Percentiles rank a stretch among this genome's conserved stretches.
Conservation (phyloP, 2,329 filamentous ascomycete genomes). For the Aspergillus sclerotialis region DNA sequence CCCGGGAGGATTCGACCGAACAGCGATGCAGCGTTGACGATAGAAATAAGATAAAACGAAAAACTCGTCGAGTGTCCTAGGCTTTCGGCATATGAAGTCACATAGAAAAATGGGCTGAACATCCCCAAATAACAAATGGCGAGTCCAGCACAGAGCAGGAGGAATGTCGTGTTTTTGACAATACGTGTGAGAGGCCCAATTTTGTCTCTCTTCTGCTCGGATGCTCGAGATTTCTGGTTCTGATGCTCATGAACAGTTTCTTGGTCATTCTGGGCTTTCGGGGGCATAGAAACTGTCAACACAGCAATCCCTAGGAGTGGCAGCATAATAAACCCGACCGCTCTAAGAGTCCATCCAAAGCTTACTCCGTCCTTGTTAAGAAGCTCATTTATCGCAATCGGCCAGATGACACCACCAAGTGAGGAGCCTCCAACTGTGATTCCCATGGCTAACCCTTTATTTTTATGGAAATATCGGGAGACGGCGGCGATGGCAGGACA, state of each 20-base stretch:
- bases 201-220: constrained; percentile 2
- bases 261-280: background rate
- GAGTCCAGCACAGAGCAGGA: constrained; percentile 23
- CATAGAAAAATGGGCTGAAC: constrained; percentile 35
- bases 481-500: constrained; percentile 25
- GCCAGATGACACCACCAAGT: constrained; percentile 30
- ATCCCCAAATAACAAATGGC: constrained; percentile 33
- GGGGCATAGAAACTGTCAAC: constrained; percentile 8
- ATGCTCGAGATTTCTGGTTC: too few species aligned
- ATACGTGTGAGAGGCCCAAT: constrained; percentile 3
- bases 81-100: constrained; percentile 21
- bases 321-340: constrained; percentile 36
- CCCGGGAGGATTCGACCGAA: constrained; percentile 31
- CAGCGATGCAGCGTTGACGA: constrained; percentile 32
- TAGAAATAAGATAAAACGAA: constrained; percentile 33
- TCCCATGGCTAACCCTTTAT: constrained; percentile 24
- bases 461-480: constrained; percentile 21
- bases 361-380: constrained; percentile 18
- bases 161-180: constrained; percentile 17
- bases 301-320: constrained; percentile 27
- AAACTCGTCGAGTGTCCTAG: constrained; percentile 22
- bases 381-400: constrained; percentile 24
- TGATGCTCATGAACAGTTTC: background rate
- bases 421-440: constrained; percentile 28
- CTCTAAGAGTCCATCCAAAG: constrained; percentile 33